phyloP scores from a whole-genome alignment of 1,284 basidiomycete genomes.

The Hypsizygus ulmarius region DNA sequence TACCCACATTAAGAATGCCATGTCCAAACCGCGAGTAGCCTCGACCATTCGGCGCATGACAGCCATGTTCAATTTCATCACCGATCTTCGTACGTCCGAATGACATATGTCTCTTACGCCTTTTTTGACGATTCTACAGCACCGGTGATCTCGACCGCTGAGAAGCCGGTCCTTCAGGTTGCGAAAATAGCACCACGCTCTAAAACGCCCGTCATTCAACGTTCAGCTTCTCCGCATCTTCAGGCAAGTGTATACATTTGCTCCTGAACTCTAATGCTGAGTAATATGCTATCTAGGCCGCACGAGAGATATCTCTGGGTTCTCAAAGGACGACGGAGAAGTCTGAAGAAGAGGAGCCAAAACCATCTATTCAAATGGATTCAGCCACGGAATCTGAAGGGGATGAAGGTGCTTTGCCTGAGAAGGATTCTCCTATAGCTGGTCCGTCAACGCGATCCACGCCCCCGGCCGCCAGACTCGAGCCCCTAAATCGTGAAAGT shows the following conservation, averaged over 20 bases:
- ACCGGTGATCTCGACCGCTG: constrained; percentile 38
- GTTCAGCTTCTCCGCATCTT: constrained; percentile 14
- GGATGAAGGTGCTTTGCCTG: constrained; percentile 25
- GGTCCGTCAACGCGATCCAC: constrained; percentile 1
- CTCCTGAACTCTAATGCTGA: not conserved
- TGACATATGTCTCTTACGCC: constrained; percentile 7
- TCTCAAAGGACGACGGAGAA: not conserved
- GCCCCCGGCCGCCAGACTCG: not conserved
- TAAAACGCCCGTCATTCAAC: constrained; percentile 15
- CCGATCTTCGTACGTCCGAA: constrained; percentile 55
- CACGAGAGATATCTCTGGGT: constrained; percentile 9
- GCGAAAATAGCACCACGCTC: constrained; percentile 16
- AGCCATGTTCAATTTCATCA: constrained; percentile 61
- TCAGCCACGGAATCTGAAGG: constrained; percentile 54
- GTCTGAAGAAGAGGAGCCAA: not conserved
- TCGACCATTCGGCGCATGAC: constrained; percentile 66
- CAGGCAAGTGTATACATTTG: constrained; percentile 9
- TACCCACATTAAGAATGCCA: constrained; percentile 65
- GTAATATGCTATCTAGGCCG: constrained; percentile 2
- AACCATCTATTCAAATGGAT: constrained; percentile 18
- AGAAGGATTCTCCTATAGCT: constrained; percentile 5
- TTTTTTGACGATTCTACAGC: constrained; percentile 32
- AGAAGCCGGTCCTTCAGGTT: constrained; percentile 37
- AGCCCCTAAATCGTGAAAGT: constrained; percentile 8
- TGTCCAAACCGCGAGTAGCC: constrained; percentile 63